Conservation (phyloP, 345 rosid species). For the Sisymbrium altissimum region DNA sequence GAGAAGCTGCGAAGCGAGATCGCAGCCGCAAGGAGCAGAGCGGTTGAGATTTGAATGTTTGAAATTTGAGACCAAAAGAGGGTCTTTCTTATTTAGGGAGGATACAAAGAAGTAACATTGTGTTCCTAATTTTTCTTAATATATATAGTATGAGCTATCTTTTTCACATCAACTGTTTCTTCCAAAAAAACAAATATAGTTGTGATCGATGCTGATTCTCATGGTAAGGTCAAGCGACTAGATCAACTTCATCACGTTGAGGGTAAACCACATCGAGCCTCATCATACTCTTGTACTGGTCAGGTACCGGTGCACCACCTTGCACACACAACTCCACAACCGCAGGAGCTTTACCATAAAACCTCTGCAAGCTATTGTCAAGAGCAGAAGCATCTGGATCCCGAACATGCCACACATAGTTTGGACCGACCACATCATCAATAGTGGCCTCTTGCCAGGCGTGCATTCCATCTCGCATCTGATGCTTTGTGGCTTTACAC, state of each 20-base stretch:
- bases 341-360: constrained; percentile 84
- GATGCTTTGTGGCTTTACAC: constrained; percentile 84
- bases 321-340: constrained; percentile 76
- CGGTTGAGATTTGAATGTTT: neutral
- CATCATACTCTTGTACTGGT: constrained; percentile 76
- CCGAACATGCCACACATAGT: constrained; percentile 80
- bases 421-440: constrained; percentile 70
- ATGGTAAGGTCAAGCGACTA: constrained; percentile 47
- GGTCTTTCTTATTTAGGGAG: neutral
- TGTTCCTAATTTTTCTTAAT: constrained; percentile 2
- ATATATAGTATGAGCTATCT: neutral
- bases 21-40: constrained; percentile 14
- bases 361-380: constrained; percentile 64
- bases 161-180: neutral
- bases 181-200: neutral
- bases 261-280: constrained; percentile 81
- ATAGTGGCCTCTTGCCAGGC: constrained; percentile 90
- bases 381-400: constrained; percentile 52
- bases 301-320: constrained; percentile 69
- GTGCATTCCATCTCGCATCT: constrained; percentile 73
- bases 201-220: neutral
- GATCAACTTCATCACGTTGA: constrained; percentile 73
- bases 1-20: constrained; percentile 59
- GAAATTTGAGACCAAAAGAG: neutral
- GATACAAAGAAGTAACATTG: constrained; percentile 1